Evolutionary conservation across 805 yeast species (phyloP).

Genomic region (Metschnikowia picachoensis): DNA sequence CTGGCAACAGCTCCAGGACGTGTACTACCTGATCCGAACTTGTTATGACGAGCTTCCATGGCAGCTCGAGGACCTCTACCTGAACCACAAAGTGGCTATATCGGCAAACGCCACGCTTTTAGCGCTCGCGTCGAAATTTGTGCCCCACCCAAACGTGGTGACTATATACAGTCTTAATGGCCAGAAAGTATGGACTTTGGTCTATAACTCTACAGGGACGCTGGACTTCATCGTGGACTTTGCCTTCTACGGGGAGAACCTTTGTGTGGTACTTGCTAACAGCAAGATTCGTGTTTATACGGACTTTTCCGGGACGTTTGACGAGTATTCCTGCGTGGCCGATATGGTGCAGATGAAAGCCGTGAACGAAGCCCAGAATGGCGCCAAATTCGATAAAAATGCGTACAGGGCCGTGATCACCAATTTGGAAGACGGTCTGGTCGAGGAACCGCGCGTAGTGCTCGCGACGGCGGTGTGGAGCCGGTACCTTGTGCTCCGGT

Average conservation of each 20-base stretch:
- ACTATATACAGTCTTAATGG: slow-evolving; percentile 38
- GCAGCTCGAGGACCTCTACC: slow-evolving; percentile 37
- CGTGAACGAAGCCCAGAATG: background rate
- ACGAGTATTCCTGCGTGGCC: slow-evolving; percentile 38
- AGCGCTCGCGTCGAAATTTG: slow-evolving; percentile 43
- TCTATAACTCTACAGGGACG: slow-evolving; percentile 36
- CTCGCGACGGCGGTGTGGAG: slow-evolving; percentile 31
- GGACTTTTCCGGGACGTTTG: slow-evolving; percentile 66
- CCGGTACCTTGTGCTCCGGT: slow-evolving; percentile 42
- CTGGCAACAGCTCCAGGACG: slow-evolving; percentile 79
- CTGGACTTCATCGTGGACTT: slow-evolving; percentile 52
- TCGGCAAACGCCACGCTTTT: slow-evolving; percentile 54
- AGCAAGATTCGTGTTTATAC: slow-evolving; percentile 55
- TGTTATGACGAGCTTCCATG: slow-evolving; percentile 53
- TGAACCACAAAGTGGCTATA: slow-evolving; percentile 43
- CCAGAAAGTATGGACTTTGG: slow-evolving; percentile 30
- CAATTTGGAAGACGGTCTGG: slow-evolving; percentile 30
- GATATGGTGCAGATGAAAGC: slow-evolving; percentile 1
- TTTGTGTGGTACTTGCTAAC: slow-evolving; percentile 51
- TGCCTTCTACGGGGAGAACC: slow-evolving; percentile 48
- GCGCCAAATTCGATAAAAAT: background rate
- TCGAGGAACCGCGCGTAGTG: slow-evolving; percentile 28
- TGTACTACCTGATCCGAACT: slow-evolving; percentile 59
- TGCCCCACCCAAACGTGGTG: slow-evolving; percentile 33
- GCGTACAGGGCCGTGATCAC: slow-evolving; percentile 20